phyloP scores from a whole-genome alignment of 768 basidiomycete species.

The Lactifluus hygrophoroides region DNA sequence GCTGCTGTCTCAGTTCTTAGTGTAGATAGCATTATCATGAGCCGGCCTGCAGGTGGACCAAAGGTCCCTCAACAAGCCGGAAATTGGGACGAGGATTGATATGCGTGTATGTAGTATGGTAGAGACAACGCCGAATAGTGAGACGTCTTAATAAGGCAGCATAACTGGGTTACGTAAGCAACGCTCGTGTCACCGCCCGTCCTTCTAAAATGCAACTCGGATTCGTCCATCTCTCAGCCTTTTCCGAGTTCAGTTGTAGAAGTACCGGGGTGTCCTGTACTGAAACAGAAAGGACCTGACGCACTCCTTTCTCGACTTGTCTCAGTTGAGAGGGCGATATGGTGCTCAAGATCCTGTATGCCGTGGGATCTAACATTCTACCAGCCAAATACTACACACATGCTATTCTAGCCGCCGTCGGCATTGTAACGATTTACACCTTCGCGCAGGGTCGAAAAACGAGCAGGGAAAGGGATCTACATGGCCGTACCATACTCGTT shows the following conservation, averaged over 20 bases:
- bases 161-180: background rate
- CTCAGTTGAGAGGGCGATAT: constrained; percentile 25
- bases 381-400: constrained; percentile 54
- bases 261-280: no score
- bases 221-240: no score
- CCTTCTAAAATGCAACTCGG: no score
- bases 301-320: background rate
- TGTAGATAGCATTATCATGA: constrained; percentile 98
- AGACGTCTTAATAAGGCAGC: no score
- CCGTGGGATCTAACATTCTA: constrained; percentile 35
- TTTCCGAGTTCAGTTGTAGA: no score
- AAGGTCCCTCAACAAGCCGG: constrained; percentile 82
- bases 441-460: constrained; percentile 67
- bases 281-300: no score
- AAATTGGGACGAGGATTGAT: constrained; percentile 77
- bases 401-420: constrained; percentile 35
- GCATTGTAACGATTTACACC: constrained; percentile 42
- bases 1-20: constrained; percentile 85
- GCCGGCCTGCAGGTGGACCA: constrained; percentile 84
- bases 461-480: constrained; percentile 63
- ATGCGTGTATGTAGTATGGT: background rate
- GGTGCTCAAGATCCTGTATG: constrained; percentile 45
- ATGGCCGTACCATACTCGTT: constrained; percentile 59
- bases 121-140: background rate
- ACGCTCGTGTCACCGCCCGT: no score